phyloP scores from a whole-genome alignment of 2,329 filamentous ascomycete genomes.

The Ophiocordyceps camponoti-rufipedis region DNA sequence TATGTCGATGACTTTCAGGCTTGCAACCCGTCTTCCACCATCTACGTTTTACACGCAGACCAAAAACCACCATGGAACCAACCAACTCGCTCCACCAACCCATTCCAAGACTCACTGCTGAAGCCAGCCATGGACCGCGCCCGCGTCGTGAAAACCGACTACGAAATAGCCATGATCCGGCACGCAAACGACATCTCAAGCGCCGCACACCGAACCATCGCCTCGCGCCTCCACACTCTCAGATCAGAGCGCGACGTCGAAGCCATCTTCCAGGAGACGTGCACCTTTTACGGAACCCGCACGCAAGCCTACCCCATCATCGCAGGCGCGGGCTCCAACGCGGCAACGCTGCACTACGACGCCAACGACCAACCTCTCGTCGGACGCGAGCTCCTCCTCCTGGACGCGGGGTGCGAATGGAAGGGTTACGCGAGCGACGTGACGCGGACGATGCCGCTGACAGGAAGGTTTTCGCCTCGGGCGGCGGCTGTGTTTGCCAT shows the following conservation, averaged over 20 bases:
- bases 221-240: constrained; percentile 42
- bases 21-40: constrained; percentile 17
- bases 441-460: constrained; percentile 71
- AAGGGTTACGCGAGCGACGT: constrained; percentile 77
- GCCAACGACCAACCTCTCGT: constrained; percentile 57
- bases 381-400: constrained; percentile 54
- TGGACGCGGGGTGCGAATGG: constrained; percentile 82
- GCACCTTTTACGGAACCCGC: constrained; percentile 54
- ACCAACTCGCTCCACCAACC: background rate
- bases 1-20: constrained; percentile 21
- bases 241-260: constrained; percentile 71
- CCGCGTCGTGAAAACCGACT: constrained; percentile 67
- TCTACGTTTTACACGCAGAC: constrained; percentile 28
- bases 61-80: constrained; percentile 13
- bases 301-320: constrained; percentile 80
- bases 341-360: constrained; percentile 71
- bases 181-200: constrained; percentile 68
- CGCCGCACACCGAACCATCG: constrained; percentile 55
- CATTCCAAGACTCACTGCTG: constrained; percentile 33
- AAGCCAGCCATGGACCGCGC: constrained; percentile 59
- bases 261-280: constrained; percentile 55
- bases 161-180: constrained; percentile 68
- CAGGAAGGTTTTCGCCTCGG: constrained; percentile 48
- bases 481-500: constrained; percentile 57
- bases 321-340: constrained; percentile 66